Base-by-base conservation (phyloP, 2,329 filamentous ascomycete genomes). In the Juglanconis oblonga region DNA sequence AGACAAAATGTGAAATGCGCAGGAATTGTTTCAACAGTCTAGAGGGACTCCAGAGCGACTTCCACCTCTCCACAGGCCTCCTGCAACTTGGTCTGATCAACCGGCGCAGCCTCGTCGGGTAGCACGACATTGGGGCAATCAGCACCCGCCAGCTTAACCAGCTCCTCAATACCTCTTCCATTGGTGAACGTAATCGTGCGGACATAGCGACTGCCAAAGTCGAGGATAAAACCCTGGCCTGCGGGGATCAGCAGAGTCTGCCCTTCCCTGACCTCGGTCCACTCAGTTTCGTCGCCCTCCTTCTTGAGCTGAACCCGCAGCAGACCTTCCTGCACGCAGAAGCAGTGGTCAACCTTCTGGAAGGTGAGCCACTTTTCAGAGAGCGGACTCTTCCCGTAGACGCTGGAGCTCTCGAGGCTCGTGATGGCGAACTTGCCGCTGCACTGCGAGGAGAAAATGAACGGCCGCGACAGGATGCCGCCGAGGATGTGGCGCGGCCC, bases 341-440 rank as follows among this genome's bases (percentile, higher is more conserved):
- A 73, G 55, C 80, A 82, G 67, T 85, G 83, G 63, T 84, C 81
- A 1, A 80, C 79, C 0, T 68, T 68, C 0, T 68, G 56, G 62
- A 85, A 85, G 0, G 70, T 73, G 35, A 83, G 59, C 59, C 68
- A 74, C 31, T 69, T 67, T 7, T 17, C 53, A 0, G 66, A 66
- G 3, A 80, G 72, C 1, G 76, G 59, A 5, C 73, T 72, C 9
- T 65, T 60, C 1, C 66, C 66, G 59, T 80, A 79, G 0, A 71
- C 62, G 56, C 68, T 71, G 1, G 73, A 78, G 0, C 72, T 73
- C 64, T 85, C 81, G 36, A 86, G 77, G 56, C 78, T 80, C 1
- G 78, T 80, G 59, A 86, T 83, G 9, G 79, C 74, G 58, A 84
- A 85, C 51, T 76, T 78, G 0, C 77, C 79, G 32, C 70, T 69